Base-by-base conservation (phyloP, 208 protist species). In the Porcisia deanei region DNA sequence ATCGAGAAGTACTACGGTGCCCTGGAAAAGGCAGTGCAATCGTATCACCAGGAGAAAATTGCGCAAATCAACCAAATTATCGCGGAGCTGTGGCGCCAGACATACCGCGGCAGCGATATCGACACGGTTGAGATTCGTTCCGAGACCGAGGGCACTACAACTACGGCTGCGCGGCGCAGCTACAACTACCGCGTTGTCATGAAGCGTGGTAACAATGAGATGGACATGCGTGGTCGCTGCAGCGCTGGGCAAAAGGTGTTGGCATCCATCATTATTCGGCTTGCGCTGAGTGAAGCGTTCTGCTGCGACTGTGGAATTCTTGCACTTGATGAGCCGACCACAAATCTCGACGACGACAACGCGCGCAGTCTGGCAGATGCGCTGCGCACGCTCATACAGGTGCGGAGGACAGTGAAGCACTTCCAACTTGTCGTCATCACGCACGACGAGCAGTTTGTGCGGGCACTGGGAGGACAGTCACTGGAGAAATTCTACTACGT, bases 361-460 rank as follows among this genome's bases (percentile, higher is more conserved):
- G 89, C 93, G 39, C 87, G 84, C 37, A 92, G 91, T n/a, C 87
- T 98, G 12, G 93, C 91, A 3, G 91, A 92, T 55, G 79, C 90
- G 8, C 83, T 98, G 55, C 88, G 89, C 53, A 77, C 84, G 9
- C 83, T 98, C n/a, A 98, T 98, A 74, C 79, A 94, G 60, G 83
- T 77, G 16, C 88, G 92, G 53, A 85, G 91, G 25, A 79, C 80
- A 30, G 85, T 96, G 52, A 93, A 93, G 75, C 90, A 97, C 77
- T 98, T 99, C 68, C 99, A 99, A 91, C 87, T 99, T 0, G 91
- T 99, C 71, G 91, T 99, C n/a, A 99, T 99, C 80, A 99, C 99
- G 37, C 99, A 99, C 84, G 99, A 99, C 80, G 98, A 99, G 85
- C 96, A 99, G 74, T 99, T 99, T 85, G 96, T 98, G 52, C 91